Percentiles rank a stretch among this genome's conserved stretches.
phyloP scores from a whole-genome alignment of 805 yeast species.

The Candida endomychidarum region DNA sequence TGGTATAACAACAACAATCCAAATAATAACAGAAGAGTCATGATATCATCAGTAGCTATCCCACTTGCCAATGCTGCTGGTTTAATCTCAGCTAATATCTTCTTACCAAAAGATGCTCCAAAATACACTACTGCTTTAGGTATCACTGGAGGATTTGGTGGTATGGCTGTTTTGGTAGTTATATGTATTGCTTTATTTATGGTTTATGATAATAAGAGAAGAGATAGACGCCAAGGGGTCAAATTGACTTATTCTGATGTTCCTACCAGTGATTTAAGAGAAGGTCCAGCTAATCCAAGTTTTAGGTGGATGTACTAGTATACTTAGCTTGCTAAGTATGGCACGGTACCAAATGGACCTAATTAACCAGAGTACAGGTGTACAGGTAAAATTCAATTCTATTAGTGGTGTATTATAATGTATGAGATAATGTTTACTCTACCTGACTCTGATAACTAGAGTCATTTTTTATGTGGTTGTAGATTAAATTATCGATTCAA shows the following conservation, averaged over 20 bases:
- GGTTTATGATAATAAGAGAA: conserved; percentile 42
- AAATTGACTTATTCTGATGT: conserved; percentile 38
- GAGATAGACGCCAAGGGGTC: conserved; percentile 41
- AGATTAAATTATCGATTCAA: no score
- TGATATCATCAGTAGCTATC: conserved; percentile 46
- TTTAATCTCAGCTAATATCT: conserved; percentile 31
- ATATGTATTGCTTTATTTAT: conserved; percentile 30
- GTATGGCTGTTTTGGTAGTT: conserved; percentile 28
- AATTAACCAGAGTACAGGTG: no score
- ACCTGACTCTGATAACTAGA: no score
- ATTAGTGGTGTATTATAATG: no score
- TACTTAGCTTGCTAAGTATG: no score
- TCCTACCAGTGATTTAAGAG: conserved; percentile 42
- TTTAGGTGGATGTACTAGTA: conserved; percentile 47
- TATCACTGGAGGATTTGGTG: conserved; percentile 31
- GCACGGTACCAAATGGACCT: no score
- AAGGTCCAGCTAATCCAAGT: conserved; percentile 45
- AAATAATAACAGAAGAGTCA: conserved; percentile 45
- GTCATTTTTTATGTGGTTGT: no score
- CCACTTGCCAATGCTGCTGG: conserved; percentile 36
- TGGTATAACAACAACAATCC: conserved; percentile 54
- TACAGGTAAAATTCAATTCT: no score
- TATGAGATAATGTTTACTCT: no score
- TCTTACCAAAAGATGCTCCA: conserved; percentile 32
- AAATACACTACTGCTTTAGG: conserved; percentile 31